Percentiles rank a stretch among this genome's conserved stretches.
Conservation (phyloP, 2,329 filamentous ascomycete genomes). For the Curvularia eragrostidis region DNA sequence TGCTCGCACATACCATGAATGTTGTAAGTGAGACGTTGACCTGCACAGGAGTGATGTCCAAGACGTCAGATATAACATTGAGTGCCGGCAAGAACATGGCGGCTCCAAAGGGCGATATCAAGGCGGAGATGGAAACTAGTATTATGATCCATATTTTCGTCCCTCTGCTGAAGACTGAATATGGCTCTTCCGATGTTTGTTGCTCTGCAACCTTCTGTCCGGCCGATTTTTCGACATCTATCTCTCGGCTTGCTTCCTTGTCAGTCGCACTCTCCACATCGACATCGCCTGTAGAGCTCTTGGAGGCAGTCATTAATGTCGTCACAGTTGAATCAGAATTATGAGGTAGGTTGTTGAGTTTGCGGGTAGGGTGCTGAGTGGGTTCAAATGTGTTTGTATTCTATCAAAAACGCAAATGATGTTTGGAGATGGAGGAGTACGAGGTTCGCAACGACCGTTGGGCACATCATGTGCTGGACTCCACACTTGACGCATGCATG, state of each 20-base stretch:
- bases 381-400: neutral
- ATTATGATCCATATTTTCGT: conserved; percentile 59
- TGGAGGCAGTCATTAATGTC: conserved; percentile 1
- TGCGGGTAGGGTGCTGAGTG: neutral
- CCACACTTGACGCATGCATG: conserved; percentile 5
- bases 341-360: neutral
- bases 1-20: conserved; percentile 50
- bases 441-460: neutral
- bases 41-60: conserved; percentile 53
- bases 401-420: neutral
- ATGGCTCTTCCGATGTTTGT: conserved; percentile 37
- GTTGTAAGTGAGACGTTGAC: conserved; percentile 61
- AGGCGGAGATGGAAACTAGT: conserved; percentile 52
- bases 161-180: conserved; percentile 37
- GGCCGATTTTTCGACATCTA: conserved; percentile 27
- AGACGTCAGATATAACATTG: conserved; percentile 43
- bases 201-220: conserved; percentile 20
- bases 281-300: conserved; percentile 1
- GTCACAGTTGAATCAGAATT: neutral
- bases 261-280: neutral
- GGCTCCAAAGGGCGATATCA: conserved; percentile 59
- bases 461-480: conserved; percentile 5
- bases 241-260: conserved; percentile 5
- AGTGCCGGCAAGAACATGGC: conserved; percentile 50
- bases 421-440: neutral